These are phyloP conservation scores for Hanseniaspora singularis DNA, from an alignment of 805 yeast genomes.

Conservation along the genomic window DNA sequence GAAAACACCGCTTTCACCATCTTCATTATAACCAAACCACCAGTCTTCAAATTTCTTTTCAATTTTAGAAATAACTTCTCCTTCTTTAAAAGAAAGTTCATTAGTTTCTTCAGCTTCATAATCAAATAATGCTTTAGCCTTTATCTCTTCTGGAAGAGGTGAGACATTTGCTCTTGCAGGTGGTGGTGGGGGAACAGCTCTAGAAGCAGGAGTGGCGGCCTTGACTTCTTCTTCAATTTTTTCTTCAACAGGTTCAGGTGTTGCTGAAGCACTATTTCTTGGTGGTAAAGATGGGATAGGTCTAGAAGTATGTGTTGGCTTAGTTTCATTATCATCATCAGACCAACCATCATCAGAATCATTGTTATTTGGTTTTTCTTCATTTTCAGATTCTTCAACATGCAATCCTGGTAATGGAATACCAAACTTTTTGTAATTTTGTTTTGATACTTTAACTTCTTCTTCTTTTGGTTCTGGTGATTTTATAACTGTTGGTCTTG, in stretches of 20 bases:
- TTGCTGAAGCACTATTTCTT: conserved; percentile 6
- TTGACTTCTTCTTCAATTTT: conserved; percentile 20
- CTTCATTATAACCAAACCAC: conserved; percentile 78
- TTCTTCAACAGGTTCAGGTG: neutral
- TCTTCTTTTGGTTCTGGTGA: conserved; percentile 20
- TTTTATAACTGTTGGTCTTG: conserved; percentile 20
- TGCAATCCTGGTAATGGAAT: conserved; percentile 29
- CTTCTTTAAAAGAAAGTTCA: conserved; percentile 74
- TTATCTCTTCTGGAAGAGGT: conserved; percentile 22
- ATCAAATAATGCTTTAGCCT: conserved; percentile 75
- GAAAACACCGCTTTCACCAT: conserved; percentile 71
- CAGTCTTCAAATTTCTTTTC: conserved; percentile 90
- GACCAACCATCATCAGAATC: conserved; percentile 22
- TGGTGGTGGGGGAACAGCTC: conserved; percentile 21
- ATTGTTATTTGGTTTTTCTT: conserved; percentile 22
- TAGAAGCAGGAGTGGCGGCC: conserved; percentile 22
- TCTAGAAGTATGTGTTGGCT: conserved; percentile 10
- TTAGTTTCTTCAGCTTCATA: conserved; percentile 90
- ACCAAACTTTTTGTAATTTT: conserved; percentile 23
- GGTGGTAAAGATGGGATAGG: conserved; percentile 14
- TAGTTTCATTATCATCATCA: conserved; percentile 17
- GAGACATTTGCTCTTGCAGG: conserved; percentile 26
- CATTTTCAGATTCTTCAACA: conserved; percentile 21
- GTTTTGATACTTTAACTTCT: conserved; percentile 17
- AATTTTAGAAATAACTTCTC: conserved; percentile 67